Conservation (phyloP, 1,284 basidiomycete species). For the Malassezia cuniculi region DNA sequence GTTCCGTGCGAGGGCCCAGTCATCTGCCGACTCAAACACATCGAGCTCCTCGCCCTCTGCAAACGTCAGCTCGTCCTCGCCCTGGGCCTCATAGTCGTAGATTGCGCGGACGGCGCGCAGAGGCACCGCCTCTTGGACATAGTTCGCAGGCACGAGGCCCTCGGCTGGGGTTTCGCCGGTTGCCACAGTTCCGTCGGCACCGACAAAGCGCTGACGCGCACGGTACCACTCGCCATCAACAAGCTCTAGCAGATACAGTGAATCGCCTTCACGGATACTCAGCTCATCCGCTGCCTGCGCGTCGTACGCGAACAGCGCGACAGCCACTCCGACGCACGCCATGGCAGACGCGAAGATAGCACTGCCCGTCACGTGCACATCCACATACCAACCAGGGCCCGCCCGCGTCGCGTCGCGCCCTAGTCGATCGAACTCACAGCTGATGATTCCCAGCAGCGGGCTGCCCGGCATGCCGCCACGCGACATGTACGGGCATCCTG, state of each 20-base stretch:
- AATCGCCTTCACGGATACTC: slow-evolving; percentile 36
- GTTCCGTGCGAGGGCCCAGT: slow-evolving; percentile 36
- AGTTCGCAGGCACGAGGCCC: slow-evolving; percentile 43
- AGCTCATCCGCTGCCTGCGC: slow-evolving; percentile 43
- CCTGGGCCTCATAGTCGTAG: slow-evolving; percentile 41
- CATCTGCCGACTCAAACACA: slow-evolving; percentile 34
- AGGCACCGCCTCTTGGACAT: slow-evolving; percentile 39
- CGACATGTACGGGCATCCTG: slow-evolving; percentile 6
- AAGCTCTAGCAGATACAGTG: slow-evolving; percentile 40
- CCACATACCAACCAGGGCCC: too few relatives aligned
- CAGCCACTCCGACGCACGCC: slow-evolving; percentile 40
- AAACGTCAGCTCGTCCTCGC: slow-evolving; percentile 37
- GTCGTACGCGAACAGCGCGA: slow-evolving; percentile 42
- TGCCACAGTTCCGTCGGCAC: slow-evolving; percentile 16
- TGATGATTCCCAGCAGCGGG: background rate
- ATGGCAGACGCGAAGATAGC: slow-evolving; percentile 16
- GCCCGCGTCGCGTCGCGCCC: too few relatives aligned
- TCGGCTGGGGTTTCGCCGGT: slow-evolving; percentile 16
- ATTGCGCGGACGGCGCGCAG: slow-evolving; percentile 32
- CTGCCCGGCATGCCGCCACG: slow-evolving; percentile 1
- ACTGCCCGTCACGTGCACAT: too few relatives aligned
- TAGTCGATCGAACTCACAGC: too few relatives aligned
- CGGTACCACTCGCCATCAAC: slow-evolving; percentile 43
- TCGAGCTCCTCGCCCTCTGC: slow-evolving; percentile 35
- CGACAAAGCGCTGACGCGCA: slow-evolving; percentile 28